These are phyloP conservation scores for Actinomortierella ambigua DNA, from an alignment of 371 early-diverging fungal genomes.

Conservation along the genomic window DNA sequence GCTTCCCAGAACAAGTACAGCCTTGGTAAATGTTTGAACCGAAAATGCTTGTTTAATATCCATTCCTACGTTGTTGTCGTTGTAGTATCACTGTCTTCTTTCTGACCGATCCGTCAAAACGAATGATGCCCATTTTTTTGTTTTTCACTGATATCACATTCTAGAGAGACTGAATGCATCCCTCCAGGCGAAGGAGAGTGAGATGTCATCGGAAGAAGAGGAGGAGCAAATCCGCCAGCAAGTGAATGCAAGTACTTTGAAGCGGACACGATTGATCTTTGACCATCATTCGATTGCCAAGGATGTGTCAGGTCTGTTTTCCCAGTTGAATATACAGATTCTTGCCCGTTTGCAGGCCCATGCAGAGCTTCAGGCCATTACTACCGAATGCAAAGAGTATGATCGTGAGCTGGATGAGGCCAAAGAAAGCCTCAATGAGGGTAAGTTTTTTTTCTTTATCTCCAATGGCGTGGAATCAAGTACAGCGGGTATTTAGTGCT, in stretches of 20 bases:
- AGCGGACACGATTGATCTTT: slow-evolving; percentile 35
- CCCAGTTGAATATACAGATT: slow-evolving; percentile 22
- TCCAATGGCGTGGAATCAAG: background rate
- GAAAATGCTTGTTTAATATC: too few relatives aligned
- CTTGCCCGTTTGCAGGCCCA: slow-evolving; percentile 33
- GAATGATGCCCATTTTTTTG: too few relatives aligned
- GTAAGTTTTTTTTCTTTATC: slow-evolving; percentile 21
- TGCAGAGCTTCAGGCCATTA: slow-evolving; percentile 27
- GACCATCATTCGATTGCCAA: slow-evolving; percentile 34
- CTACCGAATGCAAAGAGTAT: slow-evolving; percentile 18
- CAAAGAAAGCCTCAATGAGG: slow-evolving; percentile 33
- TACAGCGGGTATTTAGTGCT: too few relatives aligned
- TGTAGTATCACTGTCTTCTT: too few relatives aligned
- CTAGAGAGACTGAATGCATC: too few relatives aligned
- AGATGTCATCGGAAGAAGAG: slow-evolving; percentile 35
- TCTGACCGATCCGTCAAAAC: too few relatives aligned
- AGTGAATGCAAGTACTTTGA: slow-evolving; percentile 23
- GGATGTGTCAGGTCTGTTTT: slow-evolving; percentile 19
- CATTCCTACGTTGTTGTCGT: too few relatives aligned
- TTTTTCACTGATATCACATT: too few relatives aligned
- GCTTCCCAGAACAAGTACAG: slow-evolving; percentile 3
- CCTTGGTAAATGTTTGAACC: too few relatives aligned
- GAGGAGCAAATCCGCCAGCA: slow-evolving; percentile 23
- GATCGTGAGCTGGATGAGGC: slow-evolving; percentile 30
- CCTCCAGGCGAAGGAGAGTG: slow-evolving; percentile 2